Conservation (phyloP, 345 rosid genomes). For the Cardamine occulta region DNA sequence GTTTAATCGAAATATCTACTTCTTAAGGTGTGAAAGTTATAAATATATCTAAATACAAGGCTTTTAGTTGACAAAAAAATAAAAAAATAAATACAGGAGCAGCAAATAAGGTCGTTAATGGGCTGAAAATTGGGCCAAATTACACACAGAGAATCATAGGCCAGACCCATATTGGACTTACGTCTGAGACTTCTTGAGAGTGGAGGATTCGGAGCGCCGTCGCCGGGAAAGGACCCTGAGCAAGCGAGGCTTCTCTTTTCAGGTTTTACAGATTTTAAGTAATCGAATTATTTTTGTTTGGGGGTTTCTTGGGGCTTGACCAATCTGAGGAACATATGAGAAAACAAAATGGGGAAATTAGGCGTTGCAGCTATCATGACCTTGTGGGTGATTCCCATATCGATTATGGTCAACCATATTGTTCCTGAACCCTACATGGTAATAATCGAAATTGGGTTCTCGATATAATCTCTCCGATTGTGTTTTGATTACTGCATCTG, state of each 20-base stretch:
- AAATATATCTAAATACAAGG: slow-evolving; percentile 12
- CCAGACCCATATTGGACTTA: neutral
- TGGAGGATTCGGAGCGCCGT: neutral
- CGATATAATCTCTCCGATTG: neutral
- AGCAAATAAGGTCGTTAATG: neutral
- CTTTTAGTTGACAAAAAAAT: neutral
- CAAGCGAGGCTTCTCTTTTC: neutral
- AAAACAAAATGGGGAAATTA: slow-evolving; percentile 61
- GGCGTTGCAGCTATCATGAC: slow-evolving; percentile 67
- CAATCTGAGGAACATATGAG: neutral
- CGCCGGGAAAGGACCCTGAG: neutral
- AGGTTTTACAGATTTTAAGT: neutral
- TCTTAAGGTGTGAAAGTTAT: neutral
- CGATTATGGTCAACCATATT: slow-evolving; percentile 68
- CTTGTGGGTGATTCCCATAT: slow-evolving; percentile 75
- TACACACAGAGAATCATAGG: neutral
- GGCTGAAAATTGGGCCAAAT: neutral
- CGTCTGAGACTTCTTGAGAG: neutral
- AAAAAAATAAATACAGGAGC: neutral
- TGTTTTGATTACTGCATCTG: neutral
- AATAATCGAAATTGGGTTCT: neutral
- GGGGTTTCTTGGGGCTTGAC: neutral
- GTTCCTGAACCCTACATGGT: slow-evolving; percentile 94
- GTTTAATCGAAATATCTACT: neutral
- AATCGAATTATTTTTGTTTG: neutral